phyloP scores from a whole-genome alignment of 345 rosid species.

The Mercurialis annua region DNA sequence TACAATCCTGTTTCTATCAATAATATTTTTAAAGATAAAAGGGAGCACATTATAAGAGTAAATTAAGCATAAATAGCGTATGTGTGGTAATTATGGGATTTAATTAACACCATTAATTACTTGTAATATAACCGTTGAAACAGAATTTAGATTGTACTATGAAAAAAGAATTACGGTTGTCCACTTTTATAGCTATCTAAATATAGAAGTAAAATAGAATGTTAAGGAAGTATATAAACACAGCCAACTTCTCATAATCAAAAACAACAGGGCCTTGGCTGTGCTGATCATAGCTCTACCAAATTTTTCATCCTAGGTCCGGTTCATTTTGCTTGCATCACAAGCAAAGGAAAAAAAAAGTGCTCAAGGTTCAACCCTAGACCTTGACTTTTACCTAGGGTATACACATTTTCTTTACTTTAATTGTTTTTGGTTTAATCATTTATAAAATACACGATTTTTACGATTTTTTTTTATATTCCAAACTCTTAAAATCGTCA shows the following conservation, averaged over 20 bases:
- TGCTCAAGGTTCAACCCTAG: constrained; percentile 14
- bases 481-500: too few relatives aligned
- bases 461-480: too few relatives aligned
- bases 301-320: constrained; percentile 10
- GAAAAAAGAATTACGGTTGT: not conserved
- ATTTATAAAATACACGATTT: too few relatives aligned
- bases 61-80: not conserved
- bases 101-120: not conserved
- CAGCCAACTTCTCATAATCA: not conserved
- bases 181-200: constrained; percentile 12
- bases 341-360: not conserved
- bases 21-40: not conserved
- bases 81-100: not conserved
- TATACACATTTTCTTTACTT: too few relatives aligned
- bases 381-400: constrained; percentile 16
- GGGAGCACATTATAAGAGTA: too few relatives aligned
- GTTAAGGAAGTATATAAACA: not conserved
- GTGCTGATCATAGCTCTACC: not conserved
- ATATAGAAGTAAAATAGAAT: not conserved
- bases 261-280: not conserved
- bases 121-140: not conserved
- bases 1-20: too few relatives aligned
- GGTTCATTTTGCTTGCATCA: constrained; percentile 15
- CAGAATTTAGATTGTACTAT: too few relatives aligned
- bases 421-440: too few relatives aligned